These are phyloP conservation scores for Aspergillus caelatus DNA, from an alignment of 2,329 filamentous ascomycete genomes.

Conservation along the genomic window DNA sequence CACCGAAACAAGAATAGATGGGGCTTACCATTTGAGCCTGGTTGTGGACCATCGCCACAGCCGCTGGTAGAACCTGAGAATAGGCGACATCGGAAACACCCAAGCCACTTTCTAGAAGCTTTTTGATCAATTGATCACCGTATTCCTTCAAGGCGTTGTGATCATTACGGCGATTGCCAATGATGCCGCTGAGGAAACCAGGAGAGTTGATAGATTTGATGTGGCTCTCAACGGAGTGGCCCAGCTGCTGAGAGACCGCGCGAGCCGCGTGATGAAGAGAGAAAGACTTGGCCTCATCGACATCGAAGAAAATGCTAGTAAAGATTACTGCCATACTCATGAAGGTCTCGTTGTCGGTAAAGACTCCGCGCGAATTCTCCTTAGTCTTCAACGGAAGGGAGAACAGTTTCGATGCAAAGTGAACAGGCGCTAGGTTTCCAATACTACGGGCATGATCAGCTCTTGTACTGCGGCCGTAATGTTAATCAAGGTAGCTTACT, in stretches of 20 bases:
- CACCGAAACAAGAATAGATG: conserved; percentile 20
- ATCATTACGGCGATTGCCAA: conserved; percentile 53
- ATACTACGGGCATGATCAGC: conserved; percentile 34
- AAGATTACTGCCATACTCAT: conserved; percentile 67
- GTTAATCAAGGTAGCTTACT: conserved; percentile 39
- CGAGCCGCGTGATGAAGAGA: conserved; percentile 62
- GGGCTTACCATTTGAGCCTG: conserved; percentile 66
- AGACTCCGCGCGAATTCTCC: conserved; percentile 54
- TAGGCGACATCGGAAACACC: conserved; percentile 69
- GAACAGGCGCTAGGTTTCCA: conserved; percentile 58
- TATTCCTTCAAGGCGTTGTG: conserved; percentile 63
- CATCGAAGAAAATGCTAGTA: conserved; percentile 65
- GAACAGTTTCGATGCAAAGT: conserved; percentile 59
- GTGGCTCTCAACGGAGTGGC: conserved; percentile 63
- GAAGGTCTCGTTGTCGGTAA: conserved; percentile 61
- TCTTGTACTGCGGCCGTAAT: conserved; percentile 11
- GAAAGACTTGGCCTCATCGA: conserved; percentile 69
- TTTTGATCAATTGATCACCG: conserved; percentile 67
- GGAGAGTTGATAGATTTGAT: conserved; percentile 63
- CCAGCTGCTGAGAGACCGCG: conserved; percentile 62
- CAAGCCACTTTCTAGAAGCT: conserved; percentile 65
- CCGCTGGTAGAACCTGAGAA: conserved; percentile 70
- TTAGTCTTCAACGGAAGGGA: conserved; percentile 59
- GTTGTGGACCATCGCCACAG: conserved; percentile 68
- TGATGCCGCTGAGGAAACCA: conserved; percentile 58